Evolutionary conservation across 2,329 filamentous ascomycete species (phyloP).

Genomic region (Trichoderma sp.): DNA sequence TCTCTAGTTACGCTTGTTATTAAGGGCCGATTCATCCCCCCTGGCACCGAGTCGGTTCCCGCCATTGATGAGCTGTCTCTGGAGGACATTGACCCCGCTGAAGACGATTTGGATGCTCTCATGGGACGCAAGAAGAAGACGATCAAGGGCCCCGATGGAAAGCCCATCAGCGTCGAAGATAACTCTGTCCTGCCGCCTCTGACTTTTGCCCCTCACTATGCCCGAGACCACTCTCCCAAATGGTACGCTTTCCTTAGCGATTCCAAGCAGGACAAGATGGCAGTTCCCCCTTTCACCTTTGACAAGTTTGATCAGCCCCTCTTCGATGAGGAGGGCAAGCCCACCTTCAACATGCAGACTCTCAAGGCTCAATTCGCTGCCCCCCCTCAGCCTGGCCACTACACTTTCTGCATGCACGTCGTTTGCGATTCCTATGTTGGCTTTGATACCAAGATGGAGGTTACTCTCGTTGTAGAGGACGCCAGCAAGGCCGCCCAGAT

Average conservation of each 20-base stretch:
- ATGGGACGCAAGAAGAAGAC: slow-evolving; percentile 72
- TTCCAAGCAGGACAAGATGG: slow-evolving; percentile 90
- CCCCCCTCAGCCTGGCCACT: slow-evolving; percentile 86
- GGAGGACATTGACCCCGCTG: slow-evolving; percentile 86
- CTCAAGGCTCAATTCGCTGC: slow-evolving; percentile 97
- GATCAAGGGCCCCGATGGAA: slow-evolving; percentile 60
- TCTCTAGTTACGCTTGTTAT: slow-evolving; percentile 92
- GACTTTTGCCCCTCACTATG: slow-evolving; percentile 86
- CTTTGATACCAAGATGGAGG: slow-evolving; percentile 88
- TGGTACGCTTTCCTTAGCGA: slow-evolving; percentile 97
- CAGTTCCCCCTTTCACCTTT: slow-evolving; percentile 95
- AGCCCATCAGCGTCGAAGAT: slow-evolving; percentile 55
- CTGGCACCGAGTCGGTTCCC: slow-evolving; percentile 73
- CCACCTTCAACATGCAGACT: slow-evolving; percentile 93
- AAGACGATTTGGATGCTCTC: slow-evolving; percentile 85
- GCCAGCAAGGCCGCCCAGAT: slow-evolving; percentile 79
- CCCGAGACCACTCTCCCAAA: slow-evolving; percentile 81
- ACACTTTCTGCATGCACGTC: slow-evolving; percentile 91
- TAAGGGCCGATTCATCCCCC: slow-evolving; percentile 90
- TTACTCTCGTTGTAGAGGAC: slow-evolving; percentile 85
- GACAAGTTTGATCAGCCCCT: slow-evolving; percentile 87
- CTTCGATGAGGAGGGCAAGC: slow-evolving; percentile 73
- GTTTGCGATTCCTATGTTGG: slow-evolving; percentile 94
- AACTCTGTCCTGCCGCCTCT: slow-evolving; percentile 74
- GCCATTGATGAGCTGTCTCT: slow-evolving; percentile 74